phyloP scores from a whole-genome alignment of 768 basidiomycete genomes.

The Clavulina sp. region DNA sequence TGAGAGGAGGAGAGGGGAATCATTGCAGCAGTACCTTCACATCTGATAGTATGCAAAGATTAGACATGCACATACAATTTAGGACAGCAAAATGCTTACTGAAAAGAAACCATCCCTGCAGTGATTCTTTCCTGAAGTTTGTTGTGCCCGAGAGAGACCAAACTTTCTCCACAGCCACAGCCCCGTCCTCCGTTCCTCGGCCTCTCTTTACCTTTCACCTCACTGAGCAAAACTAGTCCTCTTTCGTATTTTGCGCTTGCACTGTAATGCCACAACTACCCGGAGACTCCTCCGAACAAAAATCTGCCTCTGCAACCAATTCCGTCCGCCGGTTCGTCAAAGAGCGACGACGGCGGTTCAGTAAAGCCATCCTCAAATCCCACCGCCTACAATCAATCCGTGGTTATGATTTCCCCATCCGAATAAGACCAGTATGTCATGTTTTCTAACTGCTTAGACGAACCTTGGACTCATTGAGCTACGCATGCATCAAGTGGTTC shows the following conservation, averaged over 20 bases:
- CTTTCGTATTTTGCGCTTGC: neutral
- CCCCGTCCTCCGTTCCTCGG: too few species aligned
- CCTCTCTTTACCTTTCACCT: too few species aligned
- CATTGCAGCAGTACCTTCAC: neutral
- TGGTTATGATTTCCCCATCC: neutral
- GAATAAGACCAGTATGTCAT: neutral
- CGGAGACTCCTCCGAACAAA: neutral
- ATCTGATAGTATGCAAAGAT: neutral
- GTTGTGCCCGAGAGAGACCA: too few species aligned
- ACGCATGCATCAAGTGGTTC: constrained; percentile 44
- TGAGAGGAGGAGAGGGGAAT: neutral
- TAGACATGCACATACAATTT: neutral
- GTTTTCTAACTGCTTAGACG: neutral
- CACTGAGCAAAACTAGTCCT: too few species aligned
- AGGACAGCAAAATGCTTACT: neutral
- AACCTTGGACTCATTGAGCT: neutral
- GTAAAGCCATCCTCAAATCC: neutral
- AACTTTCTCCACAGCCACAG: too few species aligned
- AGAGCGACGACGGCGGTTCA: neutral
- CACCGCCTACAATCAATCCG: neutral
- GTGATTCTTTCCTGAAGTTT: too few species aligned
- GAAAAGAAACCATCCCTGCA: neutral
- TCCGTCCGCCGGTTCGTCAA: neutral
- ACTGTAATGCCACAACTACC: neutral
- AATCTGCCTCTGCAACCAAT: neutral